phyloP scores from a whole-genome alignment of 257 asterid species.

The Scutellaria minor region DNA sequence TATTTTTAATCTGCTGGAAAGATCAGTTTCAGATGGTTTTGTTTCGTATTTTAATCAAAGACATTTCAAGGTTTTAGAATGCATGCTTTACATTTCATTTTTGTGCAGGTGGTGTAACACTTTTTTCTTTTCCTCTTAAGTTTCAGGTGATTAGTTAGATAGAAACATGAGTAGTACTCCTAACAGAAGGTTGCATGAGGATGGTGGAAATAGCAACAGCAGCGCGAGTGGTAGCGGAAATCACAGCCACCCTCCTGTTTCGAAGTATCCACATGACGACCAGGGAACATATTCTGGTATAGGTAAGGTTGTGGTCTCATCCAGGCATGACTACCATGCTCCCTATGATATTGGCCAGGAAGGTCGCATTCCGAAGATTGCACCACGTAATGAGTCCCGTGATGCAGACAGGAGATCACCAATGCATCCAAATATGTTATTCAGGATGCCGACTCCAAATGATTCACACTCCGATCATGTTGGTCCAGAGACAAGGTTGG shows the following conservation, averaged over 20 bases:
- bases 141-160: conserved; percentile 23
- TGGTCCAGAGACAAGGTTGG: conserved; percentile 67
- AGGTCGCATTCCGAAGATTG: conserved; percentile 60
- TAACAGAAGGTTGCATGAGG: conserved; percentile 78
- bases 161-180: conserved; percentile 75
- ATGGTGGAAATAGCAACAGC: conserved; percentile 60
- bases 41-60: neutral
- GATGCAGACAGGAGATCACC: conserved; percentile 77
- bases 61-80: neutral
- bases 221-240: conserved; percentile 46
- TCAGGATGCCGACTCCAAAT: conserved; percentile 59
- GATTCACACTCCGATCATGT: conserved; percentile 65
- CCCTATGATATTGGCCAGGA: conserved; percentile 73
- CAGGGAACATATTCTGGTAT: conserved; percentile 54
- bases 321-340: conserved; percentile 66
- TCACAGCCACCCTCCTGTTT: conserved; percentile 60
- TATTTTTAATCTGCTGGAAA: conserved; percentile 8
- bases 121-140: neutral
- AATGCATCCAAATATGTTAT: conserved; percentile 60
- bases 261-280: conserved; percentile 73
- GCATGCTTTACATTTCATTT: conserved; percentile 1
- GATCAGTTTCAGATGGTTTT: neutral
- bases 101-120: conserved; percentile 3
- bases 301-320: conserved; percentile 51
- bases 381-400: conserved; percentile 68